Conservation (phyloP, 129 eudicot species). For the Oenanthe sinensis region DNA sequence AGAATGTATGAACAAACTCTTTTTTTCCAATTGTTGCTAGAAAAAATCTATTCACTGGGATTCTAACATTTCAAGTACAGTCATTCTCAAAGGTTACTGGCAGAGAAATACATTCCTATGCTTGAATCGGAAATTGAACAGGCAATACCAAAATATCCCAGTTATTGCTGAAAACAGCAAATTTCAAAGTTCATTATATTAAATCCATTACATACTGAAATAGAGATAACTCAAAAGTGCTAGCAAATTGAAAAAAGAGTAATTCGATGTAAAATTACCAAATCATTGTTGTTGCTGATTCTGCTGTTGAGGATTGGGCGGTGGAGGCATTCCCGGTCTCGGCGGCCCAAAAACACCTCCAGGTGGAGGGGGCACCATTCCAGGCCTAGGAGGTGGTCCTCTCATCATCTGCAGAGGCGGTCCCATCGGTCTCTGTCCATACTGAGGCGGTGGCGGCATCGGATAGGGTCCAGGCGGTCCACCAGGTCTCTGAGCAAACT, state of each 20-base stretch:
- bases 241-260: not conserved
- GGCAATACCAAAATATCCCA: no score
- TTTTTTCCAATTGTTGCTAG: not conserved
- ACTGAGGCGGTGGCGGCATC: conserved; percentile 62
- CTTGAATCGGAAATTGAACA: no score
- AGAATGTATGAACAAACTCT: no score
- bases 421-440: conserved; percentile 67
- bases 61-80: no score
- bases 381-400: conserved; percentile 74
- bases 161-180: no score
- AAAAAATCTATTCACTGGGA: no score
- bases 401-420: conserved; percentile 68
- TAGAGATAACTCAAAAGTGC: no score
- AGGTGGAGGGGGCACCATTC: conserved; percentile 31
- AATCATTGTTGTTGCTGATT: conserved; percentile 47
- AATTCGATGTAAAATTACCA: conserved; percentile 13
- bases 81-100: no score
- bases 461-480: conserved; percentile 47
- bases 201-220: not conserved
- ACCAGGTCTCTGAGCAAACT: conserved; percentile 48
- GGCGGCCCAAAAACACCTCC: conserved; percentile 64
- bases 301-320: conserved; percentile 45
- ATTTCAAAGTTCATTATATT: no score
- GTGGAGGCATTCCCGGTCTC: conserved; percentile 67
- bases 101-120: no score